A percentile compares a stretch with the other conserved stretches of the same genome.
Evolutionary conservation across 768 basidiomycete genomes (phyloP).

Genomic region (Agrocybe praecox): DNA sequence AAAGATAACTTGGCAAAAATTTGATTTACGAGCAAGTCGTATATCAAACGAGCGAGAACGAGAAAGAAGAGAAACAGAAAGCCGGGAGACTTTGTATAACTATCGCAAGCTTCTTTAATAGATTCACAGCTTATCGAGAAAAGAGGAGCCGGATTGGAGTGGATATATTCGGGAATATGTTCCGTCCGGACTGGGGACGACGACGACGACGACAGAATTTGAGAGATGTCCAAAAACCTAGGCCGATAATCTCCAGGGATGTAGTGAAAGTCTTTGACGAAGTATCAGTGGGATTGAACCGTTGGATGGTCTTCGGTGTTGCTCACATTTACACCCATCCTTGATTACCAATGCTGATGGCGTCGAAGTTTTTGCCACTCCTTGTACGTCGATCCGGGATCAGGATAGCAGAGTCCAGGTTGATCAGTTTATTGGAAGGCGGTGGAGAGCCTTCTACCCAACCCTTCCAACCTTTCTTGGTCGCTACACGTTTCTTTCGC

Average conservation of each 20-base stretch:
- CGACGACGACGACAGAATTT: slow-evolving; percentile 23
- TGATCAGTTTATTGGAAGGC: slow-evolving; percentile 80
- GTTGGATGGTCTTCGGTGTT: slow-evolving; percentile 36
- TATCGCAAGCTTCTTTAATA: slow-evolving; percentile 14
- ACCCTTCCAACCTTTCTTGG: slow-evolving; percentile 87
- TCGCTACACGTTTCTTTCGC: slow-evolving; percentile 65
- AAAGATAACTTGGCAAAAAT: slow-evolving; percentile 12
- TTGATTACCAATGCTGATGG: slow-evolving; percentile 75
- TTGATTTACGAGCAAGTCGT: slow-evolving; percentile 1
- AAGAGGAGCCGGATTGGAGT: slow-evolving; percentile 10
- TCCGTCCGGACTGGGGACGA: slow-evolving; percentile 15
- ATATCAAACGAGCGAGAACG: neutral
- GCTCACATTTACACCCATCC: slow-evolving; percentile 72
- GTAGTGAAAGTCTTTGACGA: slow-evolving; percentile 23
- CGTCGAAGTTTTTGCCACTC: slow-evolving; percentile 86
- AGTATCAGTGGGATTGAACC: slow-evolving; percentile 51
- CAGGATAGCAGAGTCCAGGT: slow-evolving; percentile 71
- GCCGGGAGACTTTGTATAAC: slow-evolving; percentile 6
- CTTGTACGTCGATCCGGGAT: slow-evolving; percentile 78
- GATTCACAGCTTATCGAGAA: slow-evolving; percentile 15
- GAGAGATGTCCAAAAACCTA: slow-evolving; percentile 15
- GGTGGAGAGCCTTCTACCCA: slow-evolving; percentile 88
- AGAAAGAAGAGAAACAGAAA: slow-evolving; percentile 3
- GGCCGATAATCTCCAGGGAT: slow-evolving; percentile 28
- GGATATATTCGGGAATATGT: slow-evolving; percentile 23